A percentile compares a stretch with the other conserved stretches of the same genome.
These are phyloP conservation scores for Rubia peregrina DNA, from an alignment of 305 asterid species.

Conservation along the genomic window DNA sequence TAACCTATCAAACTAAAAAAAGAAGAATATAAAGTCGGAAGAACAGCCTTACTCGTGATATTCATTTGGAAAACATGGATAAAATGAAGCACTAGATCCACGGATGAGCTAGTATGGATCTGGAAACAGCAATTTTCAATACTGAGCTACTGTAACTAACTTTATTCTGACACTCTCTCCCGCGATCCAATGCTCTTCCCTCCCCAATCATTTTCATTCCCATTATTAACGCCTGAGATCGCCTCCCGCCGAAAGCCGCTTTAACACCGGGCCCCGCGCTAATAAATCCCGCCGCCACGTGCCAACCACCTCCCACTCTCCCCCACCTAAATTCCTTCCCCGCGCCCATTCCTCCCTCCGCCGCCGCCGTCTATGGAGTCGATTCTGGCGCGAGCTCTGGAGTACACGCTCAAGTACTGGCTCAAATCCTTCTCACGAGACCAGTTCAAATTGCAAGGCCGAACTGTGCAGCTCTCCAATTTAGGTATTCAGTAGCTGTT, in stretches of 20 bases:
- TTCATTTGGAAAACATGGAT: no score
- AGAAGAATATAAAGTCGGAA: no score
- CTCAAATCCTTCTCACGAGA: slow-evolving; percentile 86
- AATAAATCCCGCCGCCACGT: slow-evolving; percentile 24
- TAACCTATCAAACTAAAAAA: no score
- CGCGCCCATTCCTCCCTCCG: slow-evolving; percentile 6
- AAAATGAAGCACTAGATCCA: no score
- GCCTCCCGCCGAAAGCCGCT: slow-evolving; percentile 28
- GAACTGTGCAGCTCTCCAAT: slow-evolving; percentile 78
- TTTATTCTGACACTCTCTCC: slow-evolving; percentile 25
- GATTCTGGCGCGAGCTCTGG: slow-evolving; percentile 84
- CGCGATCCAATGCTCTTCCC: slow-evolving; percentile 36
- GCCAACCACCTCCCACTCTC: slow-evolving; percentile 16
- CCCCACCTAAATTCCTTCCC: slow-evolving; percentile 13
- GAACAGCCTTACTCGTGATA: no score
- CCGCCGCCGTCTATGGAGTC: slow-evolving; percentile 50
- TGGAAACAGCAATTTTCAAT: no score
- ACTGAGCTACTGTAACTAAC: background rate
- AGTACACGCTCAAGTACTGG: slow-evolving; percentile 95
- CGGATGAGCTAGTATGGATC: no score
- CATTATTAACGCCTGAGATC: slow-evolving; percentile 14
- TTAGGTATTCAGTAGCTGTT: slow-evolving; percentile 50
- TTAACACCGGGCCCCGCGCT: slow-evolving; percentile 20
- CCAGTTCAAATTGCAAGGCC: slow-evolving; percentile 96
- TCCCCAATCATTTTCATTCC: slow-evolving; percentile 15